Conservation (phyloP, 1,284 basidiomycete species). For the Ustilago trichophora region DNA sequence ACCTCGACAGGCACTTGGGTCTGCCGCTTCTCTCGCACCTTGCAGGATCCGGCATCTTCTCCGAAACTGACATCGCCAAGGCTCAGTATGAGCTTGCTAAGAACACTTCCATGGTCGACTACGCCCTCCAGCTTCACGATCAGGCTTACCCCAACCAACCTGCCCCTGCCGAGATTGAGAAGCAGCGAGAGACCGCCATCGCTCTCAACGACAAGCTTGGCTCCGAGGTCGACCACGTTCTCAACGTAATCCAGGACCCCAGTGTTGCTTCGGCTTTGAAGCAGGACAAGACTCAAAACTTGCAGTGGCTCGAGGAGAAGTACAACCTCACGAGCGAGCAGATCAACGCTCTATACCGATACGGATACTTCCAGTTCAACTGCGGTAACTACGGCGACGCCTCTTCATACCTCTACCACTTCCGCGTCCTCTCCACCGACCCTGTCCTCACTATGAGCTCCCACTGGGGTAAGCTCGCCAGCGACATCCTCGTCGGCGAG, state of each 20-base stretch:
- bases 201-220: constrained; percentile 84
- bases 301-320: constrained; percentile 91
- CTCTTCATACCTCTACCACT: constrained; percentile 97
- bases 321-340: constrained; percentile 93
- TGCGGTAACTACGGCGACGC: constrained; percentile 95
- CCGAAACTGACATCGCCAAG: constrained; percentile 77
- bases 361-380: constrained; percentile 97
- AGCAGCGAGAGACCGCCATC: constrained; percentile 74
- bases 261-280: constrained; percentile 82
- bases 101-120: constrained; percentile 71
- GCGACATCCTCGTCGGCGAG: constrained; percentile 90
- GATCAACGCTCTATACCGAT: constrained; percentile 95
- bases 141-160: constrained; percentile 77
- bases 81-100: constrained; percentile 97
- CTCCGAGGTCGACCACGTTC: constrained; percentile 87
- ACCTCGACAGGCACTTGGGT: constrained; percentile 91
- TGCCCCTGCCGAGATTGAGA: constrained; percentile 55
- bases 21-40: constrained; percentile 91
- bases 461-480: constrained; percentile 97
- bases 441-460: constrained; percentile 89
- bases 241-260: constrained; percentile 95
- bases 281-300: constrained; percentile 96
- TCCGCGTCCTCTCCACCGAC: constrained; percentile 94
- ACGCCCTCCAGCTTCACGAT: constrained; percentile 77
- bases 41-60: constrained; percentile 74